phyloP scores from a whole-genome alignment of 2,329 filamentous ascomycete genomes.

The Exophiala alcalophila region DNA sequence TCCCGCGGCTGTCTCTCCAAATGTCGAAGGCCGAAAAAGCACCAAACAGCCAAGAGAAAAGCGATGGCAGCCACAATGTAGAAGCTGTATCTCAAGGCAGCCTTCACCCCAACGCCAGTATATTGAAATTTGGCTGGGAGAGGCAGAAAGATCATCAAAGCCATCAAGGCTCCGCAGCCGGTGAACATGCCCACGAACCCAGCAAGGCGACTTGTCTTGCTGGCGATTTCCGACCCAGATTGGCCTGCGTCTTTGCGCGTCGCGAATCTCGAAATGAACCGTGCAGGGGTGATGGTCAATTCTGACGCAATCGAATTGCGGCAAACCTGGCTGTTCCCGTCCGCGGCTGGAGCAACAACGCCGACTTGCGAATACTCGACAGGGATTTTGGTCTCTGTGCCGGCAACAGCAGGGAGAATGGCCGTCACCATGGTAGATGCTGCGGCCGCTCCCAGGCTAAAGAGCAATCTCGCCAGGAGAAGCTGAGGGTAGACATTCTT shows the following conservation, averaged over 20 bases:
- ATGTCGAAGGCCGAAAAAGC: conserved; percentile 71
- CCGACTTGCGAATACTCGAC: conserved; percentile 15
- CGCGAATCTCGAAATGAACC: conserved; percentile 35
- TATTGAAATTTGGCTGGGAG: conserved; percentile 77
- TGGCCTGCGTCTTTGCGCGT: conserved; percentile 13
- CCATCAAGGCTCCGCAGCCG: conserved; percentile 84
- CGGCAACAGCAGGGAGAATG: conserved; percentile 68
- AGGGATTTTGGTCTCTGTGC: conserved; percentile 25
- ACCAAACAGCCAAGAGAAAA: conserved; percentile 68
- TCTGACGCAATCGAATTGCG: conserved; percentile 58
- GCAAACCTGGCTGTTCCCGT: conserved; percentile 40
- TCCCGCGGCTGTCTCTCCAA: conserved; percentile 74
- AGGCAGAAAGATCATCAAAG: conserved; percentile 77
- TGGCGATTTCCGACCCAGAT: conserved; percentile 11
- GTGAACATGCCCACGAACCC: conserved; percentile 91
- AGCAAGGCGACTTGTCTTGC: conserved; percentile 64
- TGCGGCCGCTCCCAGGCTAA: conserved; percentile 88
- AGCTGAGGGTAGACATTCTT: conserved; percentile 85
- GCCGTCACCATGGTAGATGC: conserved; percentile 98
- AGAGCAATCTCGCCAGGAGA: conserved; percentile 77
- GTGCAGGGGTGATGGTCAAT: conserved; percentile 56
- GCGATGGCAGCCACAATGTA: conserved; percentile 78
- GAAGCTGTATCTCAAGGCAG: conserved; percentile 79
- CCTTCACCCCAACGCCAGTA: conserved; percentile 66
- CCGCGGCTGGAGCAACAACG: background rate